Conservation (phyloP, 2,329 filamentous ascomycete species). For the Fusarium sp. region DNA sequence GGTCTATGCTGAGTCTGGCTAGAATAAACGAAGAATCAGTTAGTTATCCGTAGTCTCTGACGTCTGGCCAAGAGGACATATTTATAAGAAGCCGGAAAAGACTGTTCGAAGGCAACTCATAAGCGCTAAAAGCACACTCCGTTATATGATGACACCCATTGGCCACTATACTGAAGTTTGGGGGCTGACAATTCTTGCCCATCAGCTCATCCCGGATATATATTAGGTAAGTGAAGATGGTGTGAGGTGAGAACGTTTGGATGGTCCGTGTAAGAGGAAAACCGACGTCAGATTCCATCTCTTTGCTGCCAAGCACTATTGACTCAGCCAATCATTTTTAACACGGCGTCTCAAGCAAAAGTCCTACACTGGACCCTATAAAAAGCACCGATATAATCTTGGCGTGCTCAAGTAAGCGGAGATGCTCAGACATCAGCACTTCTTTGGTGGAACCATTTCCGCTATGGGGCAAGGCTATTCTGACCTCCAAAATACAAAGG, state of each 20-base stretch:
- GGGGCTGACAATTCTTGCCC: slow-evolving; percentile 2
- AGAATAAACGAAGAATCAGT: too few species aligned
- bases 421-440: not conserved
- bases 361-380: not conserved
- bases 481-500: too few species aligned
- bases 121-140: slow-evolving; percentile 16
- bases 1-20: fast-evolving
- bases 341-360: not conserved
- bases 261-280: slow-evolving; percentile 1
- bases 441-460: not conserved
- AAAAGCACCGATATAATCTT: not conserved
- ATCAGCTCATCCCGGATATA: not conserved
- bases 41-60: too few species aligned
- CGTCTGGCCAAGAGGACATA: too few species aligned
- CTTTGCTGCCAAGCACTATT: slow-evolving; percentile 2
- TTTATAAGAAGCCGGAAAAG: not conserved
- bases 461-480: not conserved
- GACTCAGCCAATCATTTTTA: not conserved
- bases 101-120: slow-evolving; percentile 3
- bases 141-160: not conserved
- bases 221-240: not conserved
- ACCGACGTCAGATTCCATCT: not conserved
- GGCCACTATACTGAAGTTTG: not conserved
- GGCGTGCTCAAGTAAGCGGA: slow-evolving; percentile 3
- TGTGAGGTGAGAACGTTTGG: slow-evolving; percentile 11